Percentiles rank a stretch among this genome's conserved stretches.
Conservation (phyloP, 352 stramenopile genomes). For the Globisporangium camurandrum region DNA sequence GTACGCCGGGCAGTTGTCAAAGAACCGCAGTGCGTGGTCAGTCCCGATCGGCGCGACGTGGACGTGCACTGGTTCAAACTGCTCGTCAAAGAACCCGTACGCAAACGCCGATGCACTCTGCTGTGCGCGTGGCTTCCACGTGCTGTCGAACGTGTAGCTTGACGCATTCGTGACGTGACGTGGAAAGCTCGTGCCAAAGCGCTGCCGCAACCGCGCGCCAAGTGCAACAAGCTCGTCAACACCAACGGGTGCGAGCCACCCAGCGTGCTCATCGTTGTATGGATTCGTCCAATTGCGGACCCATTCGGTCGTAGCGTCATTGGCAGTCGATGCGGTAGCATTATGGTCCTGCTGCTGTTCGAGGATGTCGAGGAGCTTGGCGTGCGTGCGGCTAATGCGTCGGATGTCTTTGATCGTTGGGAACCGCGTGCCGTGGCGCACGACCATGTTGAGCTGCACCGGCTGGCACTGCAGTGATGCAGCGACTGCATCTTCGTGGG, state of each 20-base stretch:
- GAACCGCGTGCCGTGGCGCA: constrained; percentile 73
- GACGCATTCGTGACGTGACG: constrained; percentile 18
- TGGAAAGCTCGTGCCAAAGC: constrained; percentile 22
- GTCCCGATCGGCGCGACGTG: constrained; percentile 33
- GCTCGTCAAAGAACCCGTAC: constrained; percentile 57
- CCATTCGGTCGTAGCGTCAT: constrained; percentile 20
- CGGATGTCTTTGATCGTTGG: constrained; percentile 75
- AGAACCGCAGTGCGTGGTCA: constrained; percentile 71
- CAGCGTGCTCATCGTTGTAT: constrained; percentile 34
- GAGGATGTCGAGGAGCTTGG: constrained; percentile 21
- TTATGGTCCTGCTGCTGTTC: not conserved
- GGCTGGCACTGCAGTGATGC: constrained; percentile 23
- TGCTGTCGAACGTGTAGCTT: constrained; percentile 65
- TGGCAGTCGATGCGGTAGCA: not conserved
- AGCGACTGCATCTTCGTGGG: constrained; percentile 2
- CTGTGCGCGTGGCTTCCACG: constrained; percentile 72
- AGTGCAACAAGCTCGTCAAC: constrained; percentile 54
- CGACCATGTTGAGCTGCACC: constrained; percentile 68
- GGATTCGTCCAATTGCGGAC: constrained; percentile 39
- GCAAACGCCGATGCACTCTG: constrained; percentile 74
- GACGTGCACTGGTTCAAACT: constrained; percentile 52
- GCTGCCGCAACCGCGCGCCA: constrained; percentile 38
- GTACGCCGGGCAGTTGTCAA: constrained; percentile 73
- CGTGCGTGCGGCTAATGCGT: constrained; percentile 35
- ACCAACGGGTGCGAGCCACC: constrained; percentile 47